These are phyloP conservation scores for Globisporangium cylindrosporum DNA, from an alignment of 352 stramenopile species.

Conservation along the genomic window DNA sequence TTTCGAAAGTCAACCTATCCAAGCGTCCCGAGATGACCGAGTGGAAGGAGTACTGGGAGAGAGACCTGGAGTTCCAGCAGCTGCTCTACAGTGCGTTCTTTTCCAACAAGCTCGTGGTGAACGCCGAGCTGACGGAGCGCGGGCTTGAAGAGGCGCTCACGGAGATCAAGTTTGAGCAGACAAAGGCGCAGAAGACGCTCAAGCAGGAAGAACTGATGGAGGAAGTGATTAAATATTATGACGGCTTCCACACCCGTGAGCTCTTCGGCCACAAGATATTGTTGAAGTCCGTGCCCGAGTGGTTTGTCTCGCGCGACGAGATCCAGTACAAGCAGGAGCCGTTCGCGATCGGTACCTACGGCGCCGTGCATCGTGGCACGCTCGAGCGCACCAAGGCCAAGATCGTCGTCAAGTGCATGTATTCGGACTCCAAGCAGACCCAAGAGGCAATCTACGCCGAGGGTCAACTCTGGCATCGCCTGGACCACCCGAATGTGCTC, in stretches of 20 bases:
- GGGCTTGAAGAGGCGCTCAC: constrained; percentile 9
- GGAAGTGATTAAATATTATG: neutral
- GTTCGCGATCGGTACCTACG: constrained; percentile 31
- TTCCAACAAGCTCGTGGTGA: neutral
- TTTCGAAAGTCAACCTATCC: neutral
- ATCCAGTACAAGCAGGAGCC: constrained; percentile 8
- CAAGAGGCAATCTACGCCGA: constrained; percentile 22
- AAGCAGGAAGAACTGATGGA: neutral
- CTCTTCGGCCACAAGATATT: neutral
- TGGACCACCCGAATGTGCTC: constrained; percentile 29
- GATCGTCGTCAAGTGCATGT: constrained; percentile 32
- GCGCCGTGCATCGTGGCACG: constrained; percentile 25
- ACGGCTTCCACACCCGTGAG: neutral
- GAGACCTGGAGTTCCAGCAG: neutral
- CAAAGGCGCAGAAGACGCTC: neutral
- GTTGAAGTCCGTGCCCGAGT: neutral
- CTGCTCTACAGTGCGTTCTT: neutral
- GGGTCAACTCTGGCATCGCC: constrained; percentile 22
- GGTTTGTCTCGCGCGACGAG: constrained; percentile 10
- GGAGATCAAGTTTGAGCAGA: constrained; percentile 9
- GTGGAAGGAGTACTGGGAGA: constrained; percentile 1
- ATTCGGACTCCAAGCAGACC: constrained; percentile 19
- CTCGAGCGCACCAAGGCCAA: constrained; percentile 20
- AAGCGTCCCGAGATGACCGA: neutral
- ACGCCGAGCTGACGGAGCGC: neutral